Evolutionary conservation across 257 asterid species (phyloP).

Genomic region (Thymus quinquecostatus): DNA sequence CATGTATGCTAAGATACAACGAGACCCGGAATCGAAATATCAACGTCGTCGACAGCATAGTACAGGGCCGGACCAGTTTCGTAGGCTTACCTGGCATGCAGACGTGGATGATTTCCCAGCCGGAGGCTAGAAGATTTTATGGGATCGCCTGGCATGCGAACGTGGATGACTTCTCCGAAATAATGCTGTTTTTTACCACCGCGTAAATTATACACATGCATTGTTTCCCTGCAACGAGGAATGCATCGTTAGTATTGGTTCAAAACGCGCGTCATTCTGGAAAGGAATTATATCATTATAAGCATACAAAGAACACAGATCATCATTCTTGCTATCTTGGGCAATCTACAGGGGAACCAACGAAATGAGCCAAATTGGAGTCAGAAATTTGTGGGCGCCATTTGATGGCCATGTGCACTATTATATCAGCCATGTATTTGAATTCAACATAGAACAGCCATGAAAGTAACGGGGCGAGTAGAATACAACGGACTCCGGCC

Average conservation of each 20-base stretch:
- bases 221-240: not conserved
- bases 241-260: not conserved
- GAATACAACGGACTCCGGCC: constrained; percentile 3
- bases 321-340: not conserved
- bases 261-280: too few relatives aligned
- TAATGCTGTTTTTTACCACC: not conserved
- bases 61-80: not conserved
- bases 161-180: not conserved
- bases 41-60: not conserved
- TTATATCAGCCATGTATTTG: constrained; percentile 1
- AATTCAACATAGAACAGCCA: not conserved
- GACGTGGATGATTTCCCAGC: too few relatives aligned
- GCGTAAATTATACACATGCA: not conserved
- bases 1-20: not conserved
- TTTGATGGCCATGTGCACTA: not conserved
- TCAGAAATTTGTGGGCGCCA: constrained; percentile 3
- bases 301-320: constrained; percentile 5
- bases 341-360: not conserved
- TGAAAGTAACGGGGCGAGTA: not conserved
- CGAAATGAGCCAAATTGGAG: not conserved
- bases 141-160: not conserved
- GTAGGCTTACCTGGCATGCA: not conserved
- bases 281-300: not conserved
- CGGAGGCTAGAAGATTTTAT: not conserved
- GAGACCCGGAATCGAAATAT: not conserved